Base-by-base conservation (phyloP, 2,329 filamentous ascomycete genomes). In the Colletotrichum paranaense region DNA sequence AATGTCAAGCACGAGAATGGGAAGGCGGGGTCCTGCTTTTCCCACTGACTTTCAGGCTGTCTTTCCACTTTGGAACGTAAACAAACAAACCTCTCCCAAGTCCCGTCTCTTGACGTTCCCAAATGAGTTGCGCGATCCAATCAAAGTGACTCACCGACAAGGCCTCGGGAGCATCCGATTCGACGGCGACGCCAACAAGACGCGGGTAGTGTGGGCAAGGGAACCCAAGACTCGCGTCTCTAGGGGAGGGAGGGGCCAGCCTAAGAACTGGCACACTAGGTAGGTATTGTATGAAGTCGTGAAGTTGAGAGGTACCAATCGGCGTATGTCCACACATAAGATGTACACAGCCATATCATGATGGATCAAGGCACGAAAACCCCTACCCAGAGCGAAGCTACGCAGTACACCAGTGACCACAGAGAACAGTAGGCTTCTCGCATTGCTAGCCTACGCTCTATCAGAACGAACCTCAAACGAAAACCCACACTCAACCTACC, bases 1-100 rank as follows among this genome's bases (percentile, higher is more conserved):
- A 46, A 65, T 60, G 46, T 38, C 28, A 7, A 42, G 60, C 59
- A 73, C 67, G 22, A 73, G 60, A 70, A 70, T 26, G 67, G 60
- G 60, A 73, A 73, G 67, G 70, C 70, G 70, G 67, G 70, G 70
- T 46, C 9, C 32, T 28, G 32, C 62, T 24, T 65, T 42, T 30
- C 28, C 55, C 22, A 28, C 42, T 30, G 46, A 14, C 32, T 12
- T 26, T 16, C 30, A 4, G 3, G 32, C 3, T 32, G 11, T 52
- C 22, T 16, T 35, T 16, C 30, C n/a, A 35, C 62, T 53, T 62
- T 62, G 19, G 24, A 46, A 72, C 6, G 55, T 65, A 73, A 73
- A 73, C 67, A 73, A 72, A 73, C 67, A 73, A 66, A n/a, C 30
- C 42, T n/a, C 42, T 49, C 14, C 16, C 30, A 1, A 30, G 30